These are phyloP conservation scores for Scedosporium aurantiacum DNA, from an alignment of 2,329 filamentous ascomycete species.

Conservation along the genomic window DNA sequence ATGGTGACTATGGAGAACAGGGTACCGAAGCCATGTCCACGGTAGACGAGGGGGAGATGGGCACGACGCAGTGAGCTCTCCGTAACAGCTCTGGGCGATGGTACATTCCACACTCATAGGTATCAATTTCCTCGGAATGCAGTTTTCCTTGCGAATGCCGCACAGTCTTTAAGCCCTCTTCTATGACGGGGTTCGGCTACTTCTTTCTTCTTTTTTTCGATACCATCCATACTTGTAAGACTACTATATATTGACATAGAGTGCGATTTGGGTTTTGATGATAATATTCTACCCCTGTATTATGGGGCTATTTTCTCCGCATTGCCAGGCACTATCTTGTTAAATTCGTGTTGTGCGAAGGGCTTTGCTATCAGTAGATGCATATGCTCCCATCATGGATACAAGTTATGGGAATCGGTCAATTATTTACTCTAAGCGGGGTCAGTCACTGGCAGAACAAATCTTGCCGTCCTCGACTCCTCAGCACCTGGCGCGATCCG, in stretches of 20 bases:
- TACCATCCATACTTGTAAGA: not conserved
- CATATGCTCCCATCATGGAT: too few relatives aligned
- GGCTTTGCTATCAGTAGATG: too few relatives aligned
- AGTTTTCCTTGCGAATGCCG: too few relatives aligned
- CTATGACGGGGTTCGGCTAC: not conserved
- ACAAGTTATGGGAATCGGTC: too few relatives aligned
- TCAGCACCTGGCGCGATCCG: too few relatives aligned
- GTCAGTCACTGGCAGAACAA: too few relatives aligned
- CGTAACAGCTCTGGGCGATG: not conserved
- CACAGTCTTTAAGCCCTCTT: not conserved
- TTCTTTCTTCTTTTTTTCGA: not conserved
- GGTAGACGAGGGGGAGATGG: slow-evolving; percentile 1
- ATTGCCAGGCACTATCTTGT: not conserved
- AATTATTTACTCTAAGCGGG: too few relatives aligned
- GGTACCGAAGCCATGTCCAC: slow-evolving; percentile 8
- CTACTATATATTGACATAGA: not conserved
- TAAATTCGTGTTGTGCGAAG: too few relatives aligned
- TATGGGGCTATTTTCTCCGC: not conserved
- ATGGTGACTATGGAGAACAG: slow-evolving; percentile 29
- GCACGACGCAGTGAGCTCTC: not conserved
- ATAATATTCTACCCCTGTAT: not conserved
- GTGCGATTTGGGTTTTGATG: not conserved
- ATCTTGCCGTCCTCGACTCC: too few relatives aligned
- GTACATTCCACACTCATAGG: not conserved
- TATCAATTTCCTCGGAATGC: not conserved